These are phyloP conservation scores for Panicum miliaceum DNA, from an alignment of 176 grass and related monocot genomes.

Conservation along the genomic window DNA sequence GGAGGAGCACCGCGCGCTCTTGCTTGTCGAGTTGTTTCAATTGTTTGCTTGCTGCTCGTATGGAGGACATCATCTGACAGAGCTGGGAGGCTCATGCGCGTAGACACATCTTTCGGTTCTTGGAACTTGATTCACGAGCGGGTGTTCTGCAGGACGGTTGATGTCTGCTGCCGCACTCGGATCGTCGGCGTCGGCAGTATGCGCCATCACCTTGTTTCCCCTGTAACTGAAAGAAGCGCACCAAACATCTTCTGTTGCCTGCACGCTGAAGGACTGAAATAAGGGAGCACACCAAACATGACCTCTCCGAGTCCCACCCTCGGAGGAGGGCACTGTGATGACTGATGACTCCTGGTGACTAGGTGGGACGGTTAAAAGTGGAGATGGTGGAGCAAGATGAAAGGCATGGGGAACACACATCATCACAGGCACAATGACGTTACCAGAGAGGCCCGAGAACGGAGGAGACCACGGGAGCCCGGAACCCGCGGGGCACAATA, in stretches of 20 bases:
- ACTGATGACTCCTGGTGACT: background rate
- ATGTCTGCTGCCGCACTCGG: background rate
- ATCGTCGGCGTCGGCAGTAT: background rate
- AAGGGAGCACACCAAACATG: too few species aligned
- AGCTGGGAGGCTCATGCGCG: background rate
- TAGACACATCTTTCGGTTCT: slow-evolving; percentile 1
- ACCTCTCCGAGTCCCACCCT: background rate
- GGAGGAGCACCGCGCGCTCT: background rate
- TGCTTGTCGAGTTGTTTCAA: background rate
- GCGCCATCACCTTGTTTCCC: background rate
- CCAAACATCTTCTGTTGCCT: background rate
- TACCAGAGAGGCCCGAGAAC: background rate
- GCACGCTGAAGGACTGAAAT: background rate
- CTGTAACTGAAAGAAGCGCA: background rate
- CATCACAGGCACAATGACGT: background rate
- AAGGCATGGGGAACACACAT: too few species aligned
- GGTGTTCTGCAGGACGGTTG: background rate
- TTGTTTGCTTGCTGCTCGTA: too few species aligned
- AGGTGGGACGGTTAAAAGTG: background rate
- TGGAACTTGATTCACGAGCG: background rate
- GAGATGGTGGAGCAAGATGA: background rate
- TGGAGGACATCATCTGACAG: background rate
- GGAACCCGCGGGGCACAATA: background rate
- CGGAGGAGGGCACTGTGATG: background rate
- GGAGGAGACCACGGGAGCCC: background rate